Conservation (phyloP, 345 rosid species). For the Murraya koenigii region DNA sequence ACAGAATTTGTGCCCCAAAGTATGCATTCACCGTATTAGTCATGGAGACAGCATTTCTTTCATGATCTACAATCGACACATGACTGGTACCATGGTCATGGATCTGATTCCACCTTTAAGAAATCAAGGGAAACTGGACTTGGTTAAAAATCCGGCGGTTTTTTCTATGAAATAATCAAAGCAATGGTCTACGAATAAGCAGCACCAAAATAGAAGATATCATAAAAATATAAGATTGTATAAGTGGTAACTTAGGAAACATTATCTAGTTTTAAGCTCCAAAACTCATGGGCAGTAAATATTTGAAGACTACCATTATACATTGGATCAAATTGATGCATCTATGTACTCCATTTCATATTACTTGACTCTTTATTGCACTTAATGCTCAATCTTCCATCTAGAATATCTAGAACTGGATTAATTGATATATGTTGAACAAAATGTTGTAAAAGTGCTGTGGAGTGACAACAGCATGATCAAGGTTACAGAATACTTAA, state of each 20-base stretch:
- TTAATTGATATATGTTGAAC: neutral
- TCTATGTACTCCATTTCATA: too few relatives aligned
- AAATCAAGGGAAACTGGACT: neutral
- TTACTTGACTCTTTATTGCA: neutral
- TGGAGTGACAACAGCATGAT: neutral
- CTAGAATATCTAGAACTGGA: neutral
- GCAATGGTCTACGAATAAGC: neutral
- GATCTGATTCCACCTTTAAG: conserved; percentile 50
- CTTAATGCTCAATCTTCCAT: neutral
- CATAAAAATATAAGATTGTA: too few relatives aligned
- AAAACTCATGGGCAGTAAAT: neutral
- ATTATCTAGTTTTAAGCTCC: neutral
- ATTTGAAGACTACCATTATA: neutral
- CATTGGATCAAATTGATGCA: neutral
- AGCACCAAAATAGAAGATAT: neutral
- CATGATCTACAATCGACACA: conserved; percentile 45
- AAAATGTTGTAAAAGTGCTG: neutral
- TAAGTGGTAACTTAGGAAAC: too few relatives aligned
- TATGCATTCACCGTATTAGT: conserved; percentile 55
- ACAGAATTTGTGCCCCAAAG: conserved; percentile 49
- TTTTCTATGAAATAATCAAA: neutral
- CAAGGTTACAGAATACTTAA: neutral
- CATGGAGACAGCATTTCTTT: conserved; percentile 56
- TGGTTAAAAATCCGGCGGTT: neutral
- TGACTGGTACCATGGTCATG: conserved; percentile 68